A percentile compares a stretch with the other conserved stretches of the same genome.
Evolutionary conservation across 139 green algal species (phyloP).

Genomic region (Nannochloris sp.): DNA sequence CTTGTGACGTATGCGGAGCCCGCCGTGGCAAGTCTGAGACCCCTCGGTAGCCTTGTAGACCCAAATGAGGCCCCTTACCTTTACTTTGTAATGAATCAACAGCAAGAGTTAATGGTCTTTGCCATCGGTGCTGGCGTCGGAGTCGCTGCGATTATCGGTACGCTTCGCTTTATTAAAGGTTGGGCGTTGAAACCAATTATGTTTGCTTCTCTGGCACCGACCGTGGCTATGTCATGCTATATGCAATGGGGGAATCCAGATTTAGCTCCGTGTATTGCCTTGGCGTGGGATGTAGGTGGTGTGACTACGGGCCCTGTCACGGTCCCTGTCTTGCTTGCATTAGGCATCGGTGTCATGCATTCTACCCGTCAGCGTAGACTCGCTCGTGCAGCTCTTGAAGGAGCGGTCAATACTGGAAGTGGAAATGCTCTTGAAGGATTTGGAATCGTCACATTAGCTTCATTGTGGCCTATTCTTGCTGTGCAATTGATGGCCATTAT

Average conservation of each 20-base stretch:
- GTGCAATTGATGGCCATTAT: conserved; percentile 42
- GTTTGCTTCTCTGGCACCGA: conserved; percentile 22
- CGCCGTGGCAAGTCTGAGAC: conserved; percentile 27
- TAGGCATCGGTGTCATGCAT: conserved; percentile 40
- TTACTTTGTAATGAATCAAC: conserved; percentile 44
- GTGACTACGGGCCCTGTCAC: conserved; percentile 43
- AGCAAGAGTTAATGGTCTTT: conserved; percentile 36
- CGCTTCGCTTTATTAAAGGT: conserved; percentile 30
- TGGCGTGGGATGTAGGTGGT: conserved; percentile 34
- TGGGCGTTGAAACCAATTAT: conserved; percentile 39
- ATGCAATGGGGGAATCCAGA: conserved; percentile 50
- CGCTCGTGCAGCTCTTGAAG: conserved; percentile 22
- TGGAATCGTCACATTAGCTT: conserved; percentile 45
- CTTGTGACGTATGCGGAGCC: conserved; percentile 42
- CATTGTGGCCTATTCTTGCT: conserved; percentile 34
- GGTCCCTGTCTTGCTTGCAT: conserved; percentile 36
- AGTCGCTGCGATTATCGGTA: conserved; percentile 35
- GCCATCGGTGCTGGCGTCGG: conserved; percentile 35
- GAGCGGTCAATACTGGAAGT: conserved; percentile 5
- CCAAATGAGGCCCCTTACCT: conserved; percentile 30
- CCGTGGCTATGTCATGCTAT: conserved; percentile 35
- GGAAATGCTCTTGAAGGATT: conserved; percentile 45
- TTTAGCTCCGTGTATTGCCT: conserved; percentile 23
- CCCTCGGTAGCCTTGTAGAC: conserved; percentile 27
- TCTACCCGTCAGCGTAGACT: conserved; percentile 17